These are phyloP conservation scores for Suillus spraguei DNA, from an alignment of 768 basidiomycete genomes.

Conservation along the genomic window DNA sequence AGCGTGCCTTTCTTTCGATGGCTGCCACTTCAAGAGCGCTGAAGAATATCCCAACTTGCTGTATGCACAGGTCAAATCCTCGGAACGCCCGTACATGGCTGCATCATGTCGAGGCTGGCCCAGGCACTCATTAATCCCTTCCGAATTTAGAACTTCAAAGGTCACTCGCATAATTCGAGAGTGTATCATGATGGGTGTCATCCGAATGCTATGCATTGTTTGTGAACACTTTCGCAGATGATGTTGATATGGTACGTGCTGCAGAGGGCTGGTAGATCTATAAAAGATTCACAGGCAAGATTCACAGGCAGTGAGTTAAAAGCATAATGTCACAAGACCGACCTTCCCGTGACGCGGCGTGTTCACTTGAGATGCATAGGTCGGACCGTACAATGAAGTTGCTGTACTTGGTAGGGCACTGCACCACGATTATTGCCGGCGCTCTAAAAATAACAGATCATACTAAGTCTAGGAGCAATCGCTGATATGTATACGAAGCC, in stretches of 20 bases:
- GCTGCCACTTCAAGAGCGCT: neutral
- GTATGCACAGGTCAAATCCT: neutral
- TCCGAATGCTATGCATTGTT: slow-evolving; percentile 2
- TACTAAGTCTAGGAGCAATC: neutral
- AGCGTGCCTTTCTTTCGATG: neutral
- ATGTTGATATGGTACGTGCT: neutral
- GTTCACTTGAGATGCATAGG: slow-evolving; percentile 1
- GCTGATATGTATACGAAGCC: neutral
- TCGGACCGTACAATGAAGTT: neutral
- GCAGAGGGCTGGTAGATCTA: slow-evolving; percentile 6
- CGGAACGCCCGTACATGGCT: neutral
- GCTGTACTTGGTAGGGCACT: neutral
- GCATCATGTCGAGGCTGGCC: neutral
- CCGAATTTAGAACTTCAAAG: neutral
- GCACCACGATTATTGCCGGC: neutral
- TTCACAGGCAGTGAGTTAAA: neutral
- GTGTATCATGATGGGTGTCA: neutral
- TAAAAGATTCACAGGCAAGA: no score
- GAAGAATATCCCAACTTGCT: neutral
- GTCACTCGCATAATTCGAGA: neutral
- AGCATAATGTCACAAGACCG: neutral
- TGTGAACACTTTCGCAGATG: neutral
- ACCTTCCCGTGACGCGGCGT: neutral
- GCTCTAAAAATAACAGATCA: neutral
- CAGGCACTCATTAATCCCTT: neutral